Percentiles rank a stretch among this genome's conserved stretches.
phyloP scores from a whole-genome alignment of 2,329 filamentous ascomycete genomes.

The Zalaria sp. region DNA sequence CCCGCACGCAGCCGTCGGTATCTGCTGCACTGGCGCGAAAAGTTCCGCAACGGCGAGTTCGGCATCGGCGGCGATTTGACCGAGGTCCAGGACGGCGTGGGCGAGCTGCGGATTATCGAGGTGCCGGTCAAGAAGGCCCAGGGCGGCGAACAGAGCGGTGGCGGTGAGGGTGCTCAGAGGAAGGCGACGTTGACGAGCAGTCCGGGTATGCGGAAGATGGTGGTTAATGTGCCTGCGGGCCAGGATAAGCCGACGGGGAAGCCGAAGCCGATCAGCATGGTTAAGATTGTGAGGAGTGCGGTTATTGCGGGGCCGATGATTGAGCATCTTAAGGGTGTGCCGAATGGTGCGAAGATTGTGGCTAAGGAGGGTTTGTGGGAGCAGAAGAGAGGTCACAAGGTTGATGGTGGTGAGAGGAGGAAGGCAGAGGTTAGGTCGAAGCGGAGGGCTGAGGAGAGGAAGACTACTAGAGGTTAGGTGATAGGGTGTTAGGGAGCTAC shows the following conservation, averaged over 20 bases:
- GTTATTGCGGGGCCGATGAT: constrained; percentile 65
- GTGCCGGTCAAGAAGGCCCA: constrained; percentile 24
- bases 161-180: constrained; percentile 4
- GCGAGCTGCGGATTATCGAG: constrained; percentile 44
- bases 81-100: constrained; percentile 51
- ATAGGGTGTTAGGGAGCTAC: neutral
- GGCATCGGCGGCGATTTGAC: constrained; percentile 74
- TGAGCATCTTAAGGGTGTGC: constrained; percentile 48
- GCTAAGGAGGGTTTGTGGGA: constrained; percentile 90
- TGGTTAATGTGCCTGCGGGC: constrained; percentile 44
- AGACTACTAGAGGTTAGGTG: constrained; percentile 40
- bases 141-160: constrained; percentile 8
- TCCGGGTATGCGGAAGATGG: constrained; percentile 40
- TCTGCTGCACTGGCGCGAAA: constrained; percentile 74
- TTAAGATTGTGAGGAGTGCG: constrained; percentile 53
- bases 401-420: constrained; percentile 91
- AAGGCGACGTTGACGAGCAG: constrained; percentile 37
- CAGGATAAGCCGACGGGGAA: constrained; percentile 35
- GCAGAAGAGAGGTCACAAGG: constrained; percentile 70
- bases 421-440: constrained; percentile 77
- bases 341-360: constrained; percentile 50
- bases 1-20: constrained; percentile 72
- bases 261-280: constrained; percentile 44
- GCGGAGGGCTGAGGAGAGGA: constrained; percentile 65
- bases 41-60: constrained; percentile 62